Conservation (phyloP, 2,329 filamentous ascomycete genomes). For the Fusarium sp. region DNA sequence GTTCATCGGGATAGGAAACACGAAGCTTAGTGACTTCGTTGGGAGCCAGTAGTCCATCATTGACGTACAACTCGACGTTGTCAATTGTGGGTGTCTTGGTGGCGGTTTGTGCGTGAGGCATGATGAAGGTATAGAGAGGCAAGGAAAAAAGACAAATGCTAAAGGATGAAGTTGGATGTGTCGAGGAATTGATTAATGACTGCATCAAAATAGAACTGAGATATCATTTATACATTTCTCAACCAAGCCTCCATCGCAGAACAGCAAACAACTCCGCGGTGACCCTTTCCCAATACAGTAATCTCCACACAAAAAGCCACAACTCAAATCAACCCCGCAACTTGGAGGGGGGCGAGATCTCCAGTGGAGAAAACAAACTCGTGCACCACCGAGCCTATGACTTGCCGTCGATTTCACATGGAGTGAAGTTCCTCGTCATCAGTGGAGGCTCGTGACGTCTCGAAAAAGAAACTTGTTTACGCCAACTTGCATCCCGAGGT, state of each 20-base stretch:
- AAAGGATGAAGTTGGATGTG: neutral
- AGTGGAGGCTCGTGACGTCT: neutral
- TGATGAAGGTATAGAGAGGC: neutral
- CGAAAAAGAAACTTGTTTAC: neutral
- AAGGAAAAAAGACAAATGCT: neutral
- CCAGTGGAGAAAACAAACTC: neutral
- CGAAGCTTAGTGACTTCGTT: conserved; percentile 57
- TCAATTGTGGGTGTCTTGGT: conserved; percentile 20
- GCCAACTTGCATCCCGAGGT: conserved; percentile 1
- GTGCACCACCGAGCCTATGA: neutral
- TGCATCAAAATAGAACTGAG: neutral
- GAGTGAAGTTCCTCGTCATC: neutral
- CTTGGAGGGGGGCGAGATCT: neutral
- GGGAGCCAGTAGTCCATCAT: conserved; percentile 55
- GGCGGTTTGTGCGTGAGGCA: neutral
- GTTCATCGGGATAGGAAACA: conserved; percentile 56
- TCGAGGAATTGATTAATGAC: neutral
- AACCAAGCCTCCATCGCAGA: neutral
- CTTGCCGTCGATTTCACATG: neutral
- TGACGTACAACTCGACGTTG: conserved; percentile 42
- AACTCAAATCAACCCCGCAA: neutral
- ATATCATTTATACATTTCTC: neutral
- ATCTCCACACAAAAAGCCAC: neutral
- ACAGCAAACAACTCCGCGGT: neutral
- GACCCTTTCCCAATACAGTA: neutral